These are phyloP conservation scores for Tolypocladium sp. DNA, from an alignment of 2,329 filamentous ascomycete genomes.

Conservation along the genomic window DNA sequence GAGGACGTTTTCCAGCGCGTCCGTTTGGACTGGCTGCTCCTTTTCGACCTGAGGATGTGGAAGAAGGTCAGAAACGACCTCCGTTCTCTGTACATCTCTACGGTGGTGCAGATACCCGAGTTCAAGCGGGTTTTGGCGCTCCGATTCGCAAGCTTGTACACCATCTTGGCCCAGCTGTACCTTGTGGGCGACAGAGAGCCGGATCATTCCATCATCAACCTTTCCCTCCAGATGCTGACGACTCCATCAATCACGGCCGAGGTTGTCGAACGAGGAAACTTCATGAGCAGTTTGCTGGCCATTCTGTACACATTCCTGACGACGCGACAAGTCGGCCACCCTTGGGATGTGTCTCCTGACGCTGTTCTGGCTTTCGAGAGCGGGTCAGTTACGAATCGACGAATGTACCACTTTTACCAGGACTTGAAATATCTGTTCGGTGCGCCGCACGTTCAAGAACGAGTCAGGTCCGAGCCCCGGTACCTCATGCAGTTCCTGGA, in stretches of 20 bases:
- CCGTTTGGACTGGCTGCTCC: slow-evolving; percentile 83
- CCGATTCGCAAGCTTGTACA: slow-evolving; percentile 92
- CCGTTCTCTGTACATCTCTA: slow-evolving; percentile 89
- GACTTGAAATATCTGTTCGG: slow-evolving; percentile 87
- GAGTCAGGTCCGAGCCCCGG: slow-evolving; percentile 70
- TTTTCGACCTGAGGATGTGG: slow-evolving; percentile 94
- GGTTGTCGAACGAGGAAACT: slow-evolving; percentile 90
- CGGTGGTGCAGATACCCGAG: slow-evolving; percentile 86
- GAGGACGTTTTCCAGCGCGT: slow-evolving; percentile 88
- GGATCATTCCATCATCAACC: slow-evolving; percentile 96
- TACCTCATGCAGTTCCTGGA: slow-evolving; percentile 95
- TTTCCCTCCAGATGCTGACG: slow-evolving; percentile 92
- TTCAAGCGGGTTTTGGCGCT: slow-evolving; percentile 93
- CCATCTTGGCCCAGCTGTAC: slow-evolving; percentile 85
- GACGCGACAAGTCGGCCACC: slow-evolving; percentile 89
- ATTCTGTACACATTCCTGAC: slow-evolving; percentile 97
- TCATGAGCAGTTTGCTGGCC: slow-evolving; percentile 87
- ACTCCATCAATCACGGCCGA: slow-evolving; percentile 95
- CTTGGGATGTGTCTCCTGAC: slow-evolving; percentile 76
- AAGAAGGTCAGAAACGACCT: slow-evolving; percentile 89
- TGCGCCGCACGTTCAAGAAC: slow-evolving; percentile 79
- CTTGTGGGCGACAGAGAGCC: slow-evolving; percentile 93
- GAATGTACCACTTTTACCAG: slow-evolving; percentile 96
- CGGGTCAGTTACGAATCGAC: slow-evolving; percentile 86
- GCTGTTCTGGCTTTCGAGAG: slow-evolving; percentile 89